A percentile compares a stretch with the other conserved stretches of the same genome.
These are phyloP conservation scores for Zasmidium citrigriseum DNA, from an alignment of 2,329 filamentous ascomycete genomes.

Conservation along the genomic window DNA sequence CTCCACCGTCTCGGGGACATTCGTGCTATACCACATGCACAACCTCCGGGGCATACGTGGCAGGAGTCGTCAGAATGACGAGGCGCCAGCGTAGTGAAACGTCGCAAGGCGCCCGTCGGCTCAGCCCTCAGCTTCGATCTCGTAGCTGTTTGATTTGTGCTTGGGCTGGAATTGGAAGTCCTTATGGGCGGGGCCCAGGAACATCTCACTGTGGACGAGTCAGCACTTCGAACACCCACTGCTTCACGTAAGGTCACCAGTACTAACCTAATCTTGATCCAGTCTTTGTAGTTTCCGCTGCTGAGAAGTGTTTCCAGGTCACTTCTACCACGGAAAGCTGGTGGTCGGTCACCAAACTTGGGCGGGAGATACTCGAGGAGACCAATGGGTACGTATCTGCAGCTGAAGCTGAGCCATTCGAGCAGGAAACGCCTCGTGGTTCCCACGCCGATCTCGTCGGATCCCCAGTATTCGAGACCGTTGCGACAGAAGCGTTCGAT, in stretches of 20 bases:
- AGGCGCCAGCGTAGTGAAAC: not conserved
- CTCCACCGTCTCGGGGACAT: no score
- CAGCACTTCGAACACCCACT: not conserved
- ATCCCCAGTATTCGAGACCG: constrained; percentile 92
- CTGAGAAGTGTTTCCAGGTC: constrained; percentile 92
- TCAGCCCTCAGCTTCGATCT: constrained; percentile 71
- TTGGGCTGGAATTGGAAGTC: constrained; percentile 96
- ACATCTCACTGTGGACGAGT: constrained; percentile 78
- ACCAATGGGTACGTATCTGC: constrained; percentile 88
- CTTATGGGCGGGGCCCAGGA: constrained; percentile 84
- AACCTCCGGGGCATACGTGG: no score
- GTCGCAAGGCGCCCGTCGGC: not conserved
- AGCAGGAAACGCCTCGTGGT: constrained; percentile 89
- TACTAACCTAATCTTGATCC: constrained; percentile 94
- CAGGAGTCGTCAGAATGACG: not conserved
- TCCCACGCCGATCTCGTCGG: constrained; percentile 89
- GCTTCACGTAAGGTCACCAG: not conserved
- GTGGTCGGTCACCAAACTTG: constrained; percentile 83
- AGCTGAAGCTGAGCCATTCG: constrained; percentile 92
- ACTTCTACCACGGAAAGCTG: constrained; percentile 77
- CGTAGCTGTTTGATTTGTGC: constrained; percentile 93
- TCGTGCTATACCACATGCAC: no score
- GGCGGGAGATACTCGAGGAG: constrained; percentile 86
- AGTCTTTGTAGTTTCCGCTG: constrained; percentile 91
- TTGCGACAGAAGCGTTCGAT: constrained; percentile 88